Conservation (phyloP, 257 asterid species). For the Solanum gandarillasii region DNA sequence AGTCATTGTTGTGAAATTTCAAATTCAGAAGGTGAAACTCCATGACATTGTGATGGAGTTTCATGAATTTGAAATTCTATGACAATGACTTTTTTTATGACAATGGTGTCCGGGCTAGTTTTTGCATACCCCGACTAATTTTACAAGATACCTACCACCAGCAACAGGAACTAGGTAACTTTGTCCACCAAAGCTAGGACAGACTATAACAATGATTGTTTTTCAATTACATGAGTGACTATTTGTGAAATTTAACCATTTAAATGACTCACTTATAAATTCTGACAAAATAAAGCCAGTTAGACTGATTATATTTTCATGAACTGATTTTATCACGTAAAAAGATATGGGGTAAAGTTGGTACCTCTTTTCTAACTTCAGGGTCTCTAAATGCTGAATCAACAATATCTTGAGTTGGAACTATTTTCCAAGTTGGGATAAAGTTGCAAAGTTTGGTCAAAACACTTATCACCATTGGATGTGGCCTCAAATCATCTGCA, state of each 20-base stretch:
- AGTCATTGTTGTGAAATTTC: not conserved
- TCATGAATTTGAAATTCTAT: not conserved
- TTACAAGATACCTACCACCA: not conserved
- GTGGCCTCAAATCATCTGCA: conserved; percentile 63
- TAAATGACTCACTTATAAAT: not conserved
- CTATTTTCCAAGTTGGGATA: conserved; percentile 79
- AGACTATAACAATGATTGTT: too few species aligned
- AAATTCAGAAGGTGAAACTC: not conserved
- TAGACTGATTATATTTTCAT: too few species aligned
- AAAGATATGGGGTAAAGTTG: not conserved
- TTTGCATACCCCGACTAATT: not conserved
- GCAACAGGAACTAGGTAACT: not conserved
- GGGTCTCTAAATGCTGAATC: conserved; percentile 80
- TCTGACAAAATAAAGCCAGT: too few species aligned
- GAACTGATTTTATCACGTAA: not conserved
- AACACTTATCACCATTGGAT: conserved; percentile 39
- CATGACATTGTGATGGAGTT: not conserved
- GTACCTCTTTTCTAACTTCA: conserved; percentile 55
- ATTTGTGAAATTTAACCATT: not conserved
- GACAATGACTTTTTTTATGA: not conserved
- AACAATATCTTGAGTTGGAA: conserved; percentile 72
- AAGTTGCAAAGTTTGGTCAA: conserved; percentile 34
- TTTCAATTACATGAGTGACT: not conserved
- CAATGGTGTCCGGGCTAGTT: fast-evolving
- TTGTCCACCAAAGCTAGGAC: too few species aligned